Percentiles rank a stretch among this genome's conserved stretches.
Conservation (phyloP, 169 alveolate genomes). For the Eimeria sp. region DNA sequence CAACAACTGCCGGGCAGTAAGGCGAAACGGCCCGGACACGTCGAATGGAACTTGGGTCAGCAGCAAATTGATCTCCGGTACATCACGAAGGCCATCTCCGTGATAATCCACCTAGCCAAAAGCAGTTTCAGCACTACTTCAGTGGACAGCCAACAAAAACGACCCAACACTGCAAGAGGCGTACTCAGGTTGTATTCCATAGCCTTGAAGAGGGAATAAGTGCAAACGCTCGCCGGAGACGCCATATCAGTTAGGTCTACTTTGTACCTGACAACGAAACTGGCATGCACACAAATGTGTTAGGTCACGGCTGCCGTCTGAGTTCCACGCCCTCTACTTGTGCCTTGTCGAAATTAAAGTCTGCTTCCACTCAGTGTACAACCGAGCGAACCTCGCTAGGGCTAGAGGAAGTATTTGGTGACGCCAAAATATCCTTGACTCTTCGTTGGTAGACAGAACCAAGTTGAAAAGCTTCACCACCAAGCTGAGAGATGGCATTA, state of each 20-base stretch:
- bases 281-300: not conserved
- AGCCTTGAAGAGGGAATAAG: constrained; percentile 81
- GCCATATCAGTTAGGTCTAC: constrained; percentile 69
- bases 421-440: constrained; percentile 79
- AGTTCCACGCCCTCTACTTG: not conserved
- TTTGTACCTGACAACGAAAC: constrained; percentile 41
- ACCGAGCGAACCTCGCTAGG: constrained; percentile 44
- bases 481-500: constrained; percentile 45
- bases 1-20: not conserved
- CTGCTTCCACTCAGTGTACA: not conserved
- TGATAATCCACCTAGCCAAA: not conserved
- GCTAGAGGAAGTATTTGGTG: constrained; percentile 80
- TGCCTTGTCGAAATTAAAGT: not conserved
- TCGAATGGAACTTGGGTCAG: not conserved
- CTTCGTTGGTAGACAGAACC: constrained; percentile 71
- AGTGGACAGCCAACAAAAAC: not conserved
- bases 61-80: not conserved
- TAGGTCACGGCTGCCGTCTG: not conserved
- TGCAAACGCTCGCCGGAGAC: constrained; percentile 73
- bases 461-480: constrained; percentile 80
- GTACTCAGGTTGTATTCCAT: constrained; percentile 80
- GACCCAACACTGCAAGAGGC: constrained; percentile 11
- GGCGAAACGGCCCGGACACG: not conserved
- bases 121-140: not conserved
- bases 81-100: not conserved